Evolutionary conservation across 306 rosid species (phyloP).

Genomic region (Adenanthera pavonina): DNA sequence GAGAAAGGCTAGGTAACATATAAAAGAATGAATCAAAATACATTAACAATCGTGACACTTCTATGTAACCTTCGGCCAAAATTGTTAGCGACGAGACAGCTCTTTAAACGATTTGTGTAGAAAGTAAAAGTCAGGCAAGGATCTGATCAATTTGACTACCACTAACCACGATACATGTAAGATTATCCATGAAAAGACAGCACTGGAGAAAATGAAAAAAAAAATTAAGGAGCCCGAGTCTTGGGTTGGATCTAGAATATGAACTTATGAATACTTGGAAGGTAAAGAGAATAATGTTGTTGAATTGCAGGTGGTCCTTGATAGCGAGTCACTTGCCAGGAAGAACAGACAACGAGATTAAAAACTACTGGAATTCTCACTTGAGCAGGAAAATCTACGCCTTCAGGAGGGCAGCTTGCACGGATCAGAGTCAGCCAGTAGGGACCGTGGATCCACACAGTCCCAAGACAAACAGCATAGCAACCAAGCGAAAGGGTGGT

Average conservation of each 20-base stretch:
- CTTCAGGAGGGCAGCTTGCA: constrained; percentile 40
- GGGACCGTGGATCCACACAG: constrained; percentile 1
- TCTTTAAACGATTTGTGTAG: background rate
- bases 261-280: background rate
- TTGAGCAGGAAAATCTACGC: constrained; percentile 69
- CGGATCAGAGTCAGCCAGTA: background rate
- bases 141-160: background rate
- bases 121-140: background rate
- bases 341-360: constrained; percentile 95
- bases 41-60: background rate
- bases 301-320: constrained; percentile 74
- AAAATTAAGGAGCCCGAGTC: background rate
- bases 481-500: constrained; percentile 51
- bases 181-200: background rate
- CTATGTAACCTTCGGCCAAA: background rate
- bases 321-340: constrained; percentile 92
- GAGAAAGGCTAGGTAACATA: background rate
- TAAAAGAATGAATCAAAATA: background rate
- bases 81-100: background rate
- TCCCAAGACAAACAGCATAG: background rate
- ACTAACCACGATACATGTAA: background rate
- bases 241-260: background rate
- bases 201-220: background rate
- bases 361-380: constrained; percentile 94
- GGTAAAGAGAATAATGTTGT: too few species aligned